Percentiles rank a stretch among this genome's conserved stretches.
These are phyloP conservation scores for Penicillium sp. DNA, from an alignment of 2,329 filamentous ascomycete genomes.

Conservation along the genomic window DNA sequence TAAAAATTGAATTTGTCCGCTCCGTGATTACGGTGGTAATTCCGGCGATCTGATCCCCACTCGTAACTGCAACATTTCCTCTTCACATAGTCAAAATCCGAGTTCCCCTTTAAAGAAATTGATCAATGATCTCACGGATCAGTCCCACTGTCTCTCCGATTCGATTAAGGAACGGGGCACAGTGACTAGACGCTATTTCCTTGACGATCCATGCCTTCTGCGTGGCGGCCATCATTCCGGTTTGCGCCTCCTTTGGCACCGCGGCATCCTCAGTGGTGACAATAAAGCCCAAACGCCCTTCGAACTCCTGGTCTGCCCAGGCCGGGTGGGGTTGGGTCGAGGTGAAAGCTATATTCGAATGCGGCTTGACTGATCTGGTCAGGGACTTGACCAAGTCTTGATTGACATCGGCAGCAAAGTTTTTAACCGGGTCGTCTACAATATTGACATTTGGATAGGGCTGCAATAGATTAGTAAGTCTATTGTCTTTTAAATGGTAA, in stretches of 20 bases:
- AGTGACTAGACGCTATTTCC: not conserved
- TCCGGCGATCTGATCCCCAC: not conserved
- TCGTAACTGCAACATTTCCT: not conserved
- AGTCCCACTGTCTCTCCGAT: not conserved
- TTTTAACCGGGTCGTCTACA: constrained; percentile 10
- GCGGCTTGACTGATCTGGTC: constrained; percentile 15
- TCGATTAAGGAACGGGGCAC: not conserved
- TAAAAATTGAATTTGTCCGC: too few species aligned
- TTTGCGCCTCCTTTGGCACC: not conserved
- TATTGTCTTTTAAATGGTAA: not conserved
- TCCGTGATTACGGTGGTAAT: too few species aligned
- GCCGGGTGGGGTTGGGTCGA: constrained; percentile 24
- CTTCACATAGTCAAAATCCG: not conserved
- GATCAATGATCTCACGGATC: not conserved
- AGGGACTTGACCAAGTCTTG: not conserved
- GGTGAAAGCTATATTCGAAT: constrained; percentile 23
- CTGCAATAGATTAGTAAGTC: not conserved
- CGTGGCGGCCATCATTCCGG: not conserved
- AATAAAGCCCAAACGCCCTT: not conserved
- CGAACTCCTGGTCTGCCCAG: constrained; percentile 22
- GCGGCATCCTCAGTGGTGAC: not conserved
- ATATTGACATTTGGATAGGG: constrained; percentile 10
- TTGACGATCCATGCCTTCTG: not conserved
- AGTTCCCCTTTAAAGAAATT: not conserved
- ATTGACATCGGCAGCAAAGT: constrained; percentile 18